Evolutionary conservation across 139 green algal species (phyloP), one percentile per base, ranked within the genome.

Genomic region (Chlorella sp.): DNA sequence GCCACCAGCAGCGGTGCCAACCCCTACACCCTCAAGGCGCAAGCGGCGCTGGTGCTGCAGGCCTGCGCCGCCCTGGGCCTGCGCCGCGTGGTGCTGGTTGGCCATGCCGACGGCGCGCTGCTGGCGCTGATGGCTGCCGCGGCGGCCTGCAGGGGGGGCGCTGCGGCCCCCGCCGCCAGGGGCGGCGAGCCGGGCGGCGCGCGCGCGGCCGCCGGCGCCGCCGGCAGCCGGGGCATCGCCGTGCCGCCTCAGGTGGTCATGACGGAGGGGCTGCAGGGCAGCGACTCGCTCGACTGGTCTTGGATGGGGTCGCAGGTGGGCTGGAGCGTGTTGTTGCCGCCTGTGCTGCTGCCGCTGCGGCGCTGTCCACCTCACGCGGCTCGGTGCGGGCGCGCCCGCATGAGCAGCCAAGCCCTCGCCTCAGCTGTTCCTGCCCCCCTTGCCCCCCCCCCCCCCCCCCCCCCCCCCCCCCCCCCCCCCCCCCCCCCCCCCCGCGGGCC

Each of bases 51-150:
- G n/a, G 40, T 86, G 48, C 76, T 94, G 64, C 41, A 84, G 48
- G 76, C 95, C 58, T 87, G 76, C 38, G 14, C 19, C 2, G 53
- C 42, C 23, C 71, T 94, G 46, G 77, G 84, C 7, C 21, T 94
- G n/a, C 42, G 43, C 41, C 51, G 75, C 0, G 83, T 90, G 38
- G 43, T 95, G 51, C 62, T 95, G 7, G 81, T 86, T 1, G 90
- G 82, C 15, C 89, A 94, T 62, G 84, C 77, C 29, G 90, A 95
- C 66, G 91, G 87, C 19, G 91, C 89, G 65, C 62, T 93, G 38
- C 59, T 94, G 3, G 84, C 90, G 0, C 73, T 94, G 25, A 67
- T 90, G 65, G 83, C 88, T 2, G 79, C 86, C 9, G 79, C 79
- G 23, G 38, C 74, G 14, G 81, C 89, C 6, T 55, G 38, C 67